phyloP scores from a whole-genome alignment of 1,139 yeast genomes.

The Casaregolazyma suthepensis region DNA sequence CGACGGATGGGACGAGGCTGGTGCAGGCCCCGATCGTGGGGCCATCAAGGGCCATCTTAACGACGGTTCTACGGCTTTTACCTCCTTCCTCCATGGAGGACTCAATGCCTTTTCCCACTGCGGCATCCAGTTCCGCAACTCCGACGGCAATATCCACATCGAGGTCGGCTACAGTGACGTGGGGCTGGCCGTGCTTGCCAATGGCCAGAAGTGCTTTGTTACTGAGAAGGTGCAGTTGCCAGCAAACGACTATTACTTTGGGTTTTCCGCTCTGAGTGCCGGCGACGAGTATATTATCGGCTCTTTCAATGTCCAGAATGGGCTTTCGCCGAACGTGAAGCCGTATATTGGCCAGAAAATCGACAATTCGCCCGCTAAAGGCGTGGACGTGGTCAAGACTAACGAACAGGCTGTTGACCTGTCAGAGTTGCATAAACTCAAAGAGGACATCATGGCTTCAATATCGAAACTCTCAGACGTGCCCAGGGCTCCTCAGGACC shows the following conservation, averaged over 20 bases:
- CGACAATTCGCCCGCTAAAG: conserved; percentile 10
- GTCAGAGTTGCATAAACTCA: conserved; percentile 10
- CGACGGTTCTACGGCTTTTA: conserved; percentile 30
- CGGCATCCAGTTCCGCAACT: conserved; percentile 32
- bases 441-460: conserved; percentile 17
- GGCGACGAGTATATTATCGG: conserved; percentile 25
- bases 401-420: conserved; percentile 3
- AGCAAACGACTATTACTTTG: conserved; percentile 27
- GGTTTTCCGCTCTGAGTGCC: conserved; percentile 33
- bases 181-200: conserved; percentile 33
- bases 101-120: conserved; percentile 34
- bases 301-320: conserved; percentile 25
- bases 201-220: conserved; percentile 35
- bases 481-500: neutral
- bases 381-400: neutral
- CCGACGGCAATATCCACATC: conserved; percentile 28
- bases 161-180: conserved; percentile 31
- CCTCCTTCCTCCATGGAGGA: conserved; percentile 10
- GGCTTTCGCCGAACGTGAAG: conserved; percentile 4
- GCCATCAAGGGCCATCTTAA: conserved; percentile 37
- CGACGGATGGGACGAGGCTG: conserved; percentile 19
- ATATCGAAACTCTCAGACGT: conserved; percentile 14
- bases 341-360: conserved; percentile 15
- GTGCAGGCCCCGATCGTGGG: conserved; percentile 23
- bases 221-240: conserved; percentile 32